These are phyloP conservation scores for Leishmania arabica DNA, from an alignment of 208 protist genomes.

Conservation along the genomic window DNA sequence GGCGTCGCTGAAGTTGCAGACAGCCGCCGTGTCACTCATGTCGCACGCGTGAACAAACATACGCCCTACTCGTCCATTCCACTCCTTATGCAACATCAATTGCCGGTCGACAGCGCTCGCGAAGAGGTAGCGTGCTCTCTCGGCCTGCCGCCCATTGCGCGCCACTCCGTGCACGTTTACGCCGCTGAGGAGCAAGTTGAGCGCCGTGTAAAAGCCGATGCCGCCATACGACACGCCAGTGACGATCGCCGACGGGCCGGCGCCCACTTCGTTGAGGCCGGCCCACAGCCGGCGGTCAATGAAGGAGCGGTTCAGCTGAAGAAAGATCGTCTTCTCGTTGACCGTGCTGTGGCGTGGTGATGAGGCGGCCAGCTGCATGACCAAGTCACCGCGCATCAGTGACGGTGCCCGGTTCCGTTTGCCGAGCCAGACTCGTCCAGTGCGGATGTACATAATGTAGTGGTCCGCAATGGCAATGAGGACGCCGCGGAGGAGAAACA, in stretches of 20 bases:
- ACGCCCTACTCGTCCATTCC: slow-evolving; percentile 38
- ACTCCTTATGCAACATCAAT: slow-evolving; percentile 67
- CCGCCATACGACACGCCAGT: slow-evolving; percentile 63
- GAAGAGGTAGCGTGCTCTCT: slow-evolving; percentile 41
- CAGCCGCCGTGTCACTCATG: slow-evolving; percentile 57
- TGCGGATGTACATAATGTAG: slow-evolving; percentile 60
- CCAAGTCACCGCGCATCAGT: slow-evolving; percentile 52
- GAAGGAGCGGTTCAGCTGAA: slow-evolving; percentile 57
- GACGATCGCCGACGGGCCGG: slow-evolving; percentile 59
- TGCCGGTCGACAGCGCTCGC: slow-evolving; percentile 51
- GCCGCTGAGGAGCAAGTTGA: slow-evolving; percentile 66
- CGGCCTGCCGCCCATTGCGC: slow-evolving; percentile 29
- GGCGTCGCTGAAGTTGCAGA: slow-evolving; percentile 41
- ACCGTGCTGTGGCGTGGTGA: slow-evolving; percentile 49
- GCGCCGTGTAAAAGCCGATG: slow-evolving; percentile 75
- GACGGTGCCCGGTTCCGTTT: slow-evolving; percentile 43
- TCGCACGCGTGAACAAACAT: slow-evolving; percentile 61
- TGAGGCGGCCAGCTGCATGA: slow-evolving; percentile 65
- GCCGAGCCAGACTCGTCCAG: slow-evolving; percentile 49
- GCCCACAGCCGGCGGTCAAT: slow-evolving; percentile 66
- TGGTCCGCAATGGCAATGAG: slow-evolving; percentile 56
- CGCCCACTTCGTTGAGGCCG: slow-evolving; percentile 33
- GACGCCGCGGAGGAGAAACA: slow-evolving; percentile 57
- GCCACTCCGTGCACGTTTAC: slow-evolving; percentile 74
- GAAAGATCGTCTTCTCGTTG: slow-evolving; percentile 39